Base-by-base conservation (phyloP, 305 asterid genomes). In the Withania somnifera region DNA sequence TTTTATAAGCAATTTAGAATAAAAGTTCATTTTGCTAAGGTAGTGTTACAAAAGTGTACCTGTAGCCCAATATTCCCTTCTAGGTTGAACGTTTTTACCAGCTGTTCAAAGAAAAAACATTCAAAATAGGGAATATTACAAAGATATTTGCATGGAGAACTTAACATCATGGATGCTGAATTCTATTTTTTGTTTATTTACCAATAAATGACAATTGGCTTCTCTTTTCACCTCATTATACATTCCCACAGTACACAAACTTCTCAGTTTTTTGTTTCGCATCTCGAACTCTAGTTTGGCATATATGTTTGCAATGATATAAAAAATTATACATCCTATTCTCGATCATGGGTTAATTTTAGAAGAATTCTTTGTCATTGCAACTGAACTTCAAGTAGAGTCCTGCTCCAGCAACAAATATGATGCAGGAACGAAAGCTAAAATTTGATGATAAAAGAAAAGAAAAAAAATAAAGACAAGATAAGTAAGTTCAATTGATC, bases 11-110 rank as follows among this genome's bases (percentile, higher is more conserved):
- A 75, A 50, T 15, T 26, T 45, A 50, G 20, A 75, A 75, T 75
- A 50, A 47, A 47, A 75, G 5, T 15, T 73, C 26, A 5, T 4
- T 75, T 75, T 50, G 42, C n/a, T 2, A 15, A 50, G 24, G 17
- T 73, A 47, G 40, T 73, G 40, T 73, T 17, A 20, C 61, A 30
- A 61, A 26, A 45, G 36, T 34, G 68, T 90, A 97, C 99, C 99
- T 91, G 97, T 83, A 97, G 86, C 83, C 93, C 97, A 57, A 90
- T 81, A 88, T 92, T 92, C 80, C 90, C 92, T 32, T 89, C 97
- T 22, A 97, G 93, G 78, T 82, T 91, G 93, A 91, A 95, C 93
- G 91, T 97, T 88, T 91, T 95, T 11, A 83, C 89, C 56, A 85
- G 85, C 97, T 95, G 94, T 89, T 64, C 51, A 79, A 78, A 79